phyloP scores from a whole-genome alignment of 305 asterid genomes.

The Fraxinus xanthoxyloides region DNA sequence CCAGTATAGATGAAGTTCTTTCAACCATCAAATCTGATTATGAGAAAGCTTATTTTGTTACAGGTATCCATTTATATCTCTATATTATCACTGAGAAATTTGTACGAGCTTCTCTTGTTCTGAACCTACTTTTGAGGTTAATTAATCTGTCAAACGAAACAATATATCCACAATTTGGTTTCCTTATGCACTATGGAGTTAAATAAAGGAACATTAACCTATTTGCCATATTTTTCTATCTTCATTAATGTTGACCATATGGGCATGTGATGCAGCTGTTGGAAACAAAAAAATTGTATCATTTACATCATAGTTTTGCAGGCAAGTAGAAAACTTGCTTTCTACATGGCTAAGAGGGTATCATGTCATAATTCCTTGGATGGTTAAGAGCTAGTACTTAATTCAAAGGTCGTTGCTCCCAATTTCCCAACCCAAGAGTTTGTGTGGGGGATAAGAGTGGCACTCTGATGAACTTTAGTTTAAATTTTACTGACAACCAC shows the following conservation, averaged over 20 bases:
- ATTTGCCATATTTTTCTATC: neutral
- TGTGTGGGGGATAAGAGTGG: neutral
- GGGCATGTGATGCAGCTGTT: neutral
- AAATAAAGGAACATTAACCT: neutral
- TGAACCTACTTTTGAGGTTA: neutral
- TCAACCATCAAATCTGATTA: constrained; percentile 61
- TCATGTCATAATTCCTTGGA: neutral
- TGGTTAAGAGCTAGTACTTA: neutral
- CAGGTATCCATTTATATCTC: constrained; percentile 40
- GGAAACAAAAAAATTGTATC: neutral
- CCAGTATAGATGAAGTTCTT: constrained; percentile 52
- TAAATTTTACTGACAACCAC: neutral
- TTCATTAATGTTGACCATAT: neutral
- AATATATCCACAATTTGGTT: neutral
- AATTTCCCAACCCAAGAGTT: neutral
- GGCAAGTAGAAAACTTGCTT: neutral
- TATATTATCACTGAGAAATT: constrained; percentile 1
- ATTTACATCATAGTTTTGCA: neutral
- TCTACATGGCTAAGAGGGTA: neutral
- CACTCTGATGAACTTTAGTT: neutral
- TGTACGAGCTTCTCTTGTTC: neutral
- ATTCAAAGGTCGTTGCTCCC: neutral
- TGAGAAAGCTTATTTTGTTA: constrained; percentile 73
- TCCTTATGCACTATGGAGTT: neutral
- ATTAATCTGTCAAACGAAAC: neutral